Conservation (phyloP, 495 filamentous ascomycete species). For the Amorphotheca resinae region DNA sequence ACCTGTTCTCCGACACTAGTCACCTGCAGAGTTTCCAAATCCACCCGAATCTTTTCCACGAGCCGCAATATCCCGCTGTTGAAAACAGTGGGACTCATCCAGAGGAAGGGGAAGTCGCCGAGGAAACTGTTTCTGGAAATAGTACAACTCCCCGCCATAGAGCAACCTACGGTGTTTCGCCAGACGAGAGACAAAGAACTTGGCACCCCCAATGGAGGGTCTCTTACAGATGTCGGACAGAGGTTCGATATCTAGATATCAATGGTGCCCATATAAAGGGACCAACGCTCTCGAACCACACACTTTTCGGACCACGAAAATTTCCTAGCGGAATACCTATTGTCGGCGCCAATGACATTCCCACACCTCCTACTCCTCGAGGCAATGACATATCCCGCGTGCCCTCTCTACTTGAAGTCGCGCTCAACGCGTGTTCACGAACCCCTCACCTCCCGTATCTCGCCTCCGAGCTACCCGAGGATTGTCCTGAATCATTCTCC, state of each 20-base stretch:
- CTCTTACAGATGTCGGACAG: conserved; percentile 14
- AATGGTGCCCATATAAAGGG: conserved; percentile 14
- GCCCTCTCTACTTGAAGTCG: conserved; percentile 21
- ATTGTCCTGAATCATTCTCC: conserved; percentile 24
- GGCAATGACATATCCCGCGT: conserved; percentile 9
- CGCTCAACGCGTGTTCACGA: conserved; percentile 16
- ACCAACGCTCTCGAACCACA: conserved; percentile 13
- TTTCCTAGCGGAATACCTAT: conserved; percentile 2
- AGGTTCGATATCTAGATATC: conserved; percentile 17
- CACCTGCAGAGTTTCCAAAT: conserved; percentile 27
- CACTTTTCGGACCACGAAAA: not conserved
- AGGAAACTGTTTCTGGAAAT: conserved; percentile 16
- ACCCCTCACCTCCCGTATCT: conserved; percentile 14
- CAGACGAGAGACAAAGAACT: not conserved
- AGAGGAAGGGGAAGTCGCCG: not conserved
- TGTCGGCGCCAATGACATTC: conserved; percentile 1
- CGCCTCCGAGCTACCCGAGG: conserved; percentile 8
- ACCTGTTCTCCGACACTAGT: conserved; percentile 34
- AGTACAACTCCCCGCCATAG: conserved; percentile 1
- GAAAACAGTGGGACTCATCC: not conserved
- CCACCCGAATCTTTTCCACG: conserved; percentile 37
- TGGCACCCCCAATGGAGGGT: conserved; percentile 13
- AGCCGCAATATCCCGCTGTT: conserved; percentile 17
- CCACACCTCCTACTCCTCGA: conserved; percentile 5
- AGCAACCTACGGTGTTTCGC: not conserved